phyloP scores from a whole-genome alignment of 257 asterid genomes.

The Solanum rostratum region DNA sequence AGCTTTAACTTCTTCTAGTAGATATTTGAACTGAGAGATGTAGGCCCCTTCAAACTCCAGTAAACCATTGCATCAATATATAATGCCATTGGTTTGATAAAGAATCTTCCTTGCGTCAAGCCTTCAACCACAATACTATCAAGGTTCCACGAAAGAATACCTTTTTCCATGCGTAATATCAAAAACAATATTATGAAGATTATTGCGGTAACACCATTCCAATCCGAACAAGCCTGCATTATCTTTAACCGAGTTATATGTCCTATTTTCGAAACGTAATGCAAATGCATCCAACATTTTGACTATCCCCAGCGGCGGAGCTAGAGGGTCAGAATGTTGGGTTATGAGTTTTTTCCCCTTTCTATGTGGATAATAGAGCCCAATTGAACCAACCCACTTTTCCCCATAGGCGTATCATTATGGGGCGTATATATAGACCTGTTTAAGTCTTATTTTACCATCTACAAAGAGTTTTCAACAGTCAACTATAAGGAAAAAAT shows the following conservation, averaged over 20 bases:
- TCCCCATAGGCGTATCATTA: too few relatives aligned
- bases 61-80: neutral
- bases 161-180: neutral
- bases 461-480: too few relatives aligned
- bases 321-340: too few relatives aligned
- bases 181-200: neutral
- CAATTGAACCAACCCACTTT: too few relatives aligned
- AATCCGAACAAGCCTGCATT: conserved; percentile 5
- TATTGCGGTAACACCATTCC: neutral
- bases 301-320: neutral
- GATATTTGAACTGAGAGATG: neutral
- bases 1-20: neutral
- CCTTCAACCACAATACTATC: neutral
- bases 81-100: neutral
- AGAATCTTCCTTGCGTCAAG: neutral
- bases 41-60: neutral
- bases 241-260: conserved; percentile 21
- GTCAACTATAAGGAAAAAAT: too few relatives aligned
- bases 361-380: too few relatives aligned
- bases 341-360: too few relatives aligned
- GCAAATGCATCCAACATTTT: conserved; percentile 2
- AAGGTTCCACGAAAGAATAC: neutral
- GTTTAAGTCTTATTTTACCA: too few relatives aligned
- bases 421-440: too few relatives aligned
- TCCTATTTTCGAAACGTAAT: neutral